Evolutionary conservation across 2,329 filamentous ascomycete species (phyloP), one percentile per base, ranked within the genome.

Genomic region (Coniochaeta prunicola): DNA sequence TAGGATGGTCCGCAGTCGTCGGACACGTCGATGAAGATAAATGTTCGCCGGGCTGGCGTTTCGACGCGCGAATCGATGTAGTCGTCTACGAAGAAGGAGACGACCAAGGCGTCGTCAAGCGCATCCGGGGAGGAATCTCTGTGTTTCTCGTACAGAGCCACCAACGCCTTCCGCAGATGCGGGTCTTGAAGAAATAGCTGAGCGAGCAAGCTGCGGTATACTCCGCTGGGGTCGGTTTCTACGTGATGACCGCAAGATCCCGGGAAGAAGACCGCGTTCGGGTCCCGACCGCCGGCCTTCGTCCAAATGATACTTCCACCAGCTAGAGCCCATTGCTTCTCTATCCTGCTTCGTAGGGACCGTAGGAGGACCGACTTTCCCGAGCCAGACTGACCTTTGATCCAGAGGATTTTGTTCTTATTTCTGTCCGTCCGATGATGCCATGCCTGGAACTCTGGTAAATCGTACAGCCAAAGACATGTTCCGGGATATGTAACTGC

Each of bases 1-100:
- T 68, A 69, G 0, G 62, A 30, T 0, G 62, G 42, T 2, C 65
- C 61, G 30, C 65, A 66, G 34, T 67, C 62, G 58, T 70, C 66
- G 21, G 66, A 59, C 12, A 68, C 62, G 38, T 72, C 70, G 53
- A 72, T 64, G n/a, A 72, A 67, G 30, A 71, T 63, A 31, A 72
- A 73, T 0, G 67, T 70, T 13, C 69, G 61, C 28, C 66, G 62
- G 7, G 63, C 59, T 0, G 67, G 62, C 0, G 66, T 70, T 19
- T 69, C 64, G 31, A 70, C 64, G 24, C 58, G 61, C 6, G 63
- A 60, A 56, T 64, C 61, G 57, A 68, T 63, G 59, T 71, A 71
- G 40, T 70, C 64, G 59, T 71, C 68, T 13, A 67, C 61, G 58
- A 73, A 71, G 59, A 71, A 70, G 1, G 64, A 64, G 17, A 68